Conservation (phyloP, 2,329 filamentous ascomycete genomes). For the Monilinia polystroma region DNA sequence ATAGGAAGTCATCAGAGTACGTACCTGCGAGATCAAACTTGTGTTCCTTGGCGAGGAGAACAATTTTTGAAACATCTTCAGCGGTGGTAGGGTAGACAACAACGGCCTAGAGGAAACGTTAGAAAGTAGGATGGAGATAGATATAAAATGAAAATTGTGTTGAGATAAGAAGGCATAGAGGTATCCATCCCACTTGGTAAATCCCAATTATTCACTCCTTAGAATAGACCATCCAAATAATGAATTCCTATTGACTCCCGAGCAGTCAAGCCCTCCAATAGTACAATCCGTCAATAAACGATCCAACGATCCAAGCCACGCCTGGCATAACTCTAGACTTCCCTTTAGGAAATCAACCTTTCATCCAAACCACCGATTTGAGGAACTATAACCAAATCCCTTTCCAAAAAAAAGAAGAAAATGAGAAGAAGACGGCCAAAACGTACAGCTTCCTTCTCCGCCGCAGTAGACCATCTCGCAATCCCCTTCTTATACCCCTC, state of each 20-base stretch:
- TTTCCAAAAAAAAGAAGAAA: not conserved
- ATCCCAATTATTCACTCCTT: not conserved
- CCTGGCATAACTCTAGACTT: too few relatives aligned
- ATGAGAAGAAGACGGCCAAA: not conserved
- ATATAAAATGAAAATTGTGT: not conserved
- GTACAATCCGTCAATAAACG: not conserved
- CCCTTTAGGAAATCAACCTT: not conserved
- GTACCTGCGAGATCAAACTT: slow-evolving; percentile 21
- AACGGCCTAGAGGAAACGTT: slow-evolving; percentile 6
- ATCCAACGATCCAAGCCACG: not conserved
- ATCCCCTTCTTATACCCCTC: slow-evolving; percentile 29
- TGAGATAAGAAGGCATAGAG: not conserved
- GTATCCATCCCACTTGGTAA: not conserved
- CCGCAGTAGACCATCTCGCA: slow-evolving; percentile 31
- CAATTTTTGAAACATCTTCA: slow-evolving; percentile 24
- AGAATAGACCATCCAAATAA: not conserved
- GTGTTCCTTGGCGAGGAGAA: slow-evolving; percentile 25
- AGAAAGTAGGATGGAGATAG: not conserved
- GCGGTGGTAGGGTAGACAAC: slow-evolving; percentile 26
- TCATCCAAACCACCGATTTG: not conserved
- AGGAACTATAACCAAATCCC: not conserved
- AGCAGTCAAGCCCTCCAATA: not conserved
- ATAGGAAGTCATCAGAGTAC: not conserved
- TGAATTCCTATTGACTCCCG: not conserved
- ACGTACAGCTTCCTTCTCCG: slow-evolving; percentile 32